Conservation (phyloP, 1,139 yeast species). For the Taphrina flavorubra region DNA sequence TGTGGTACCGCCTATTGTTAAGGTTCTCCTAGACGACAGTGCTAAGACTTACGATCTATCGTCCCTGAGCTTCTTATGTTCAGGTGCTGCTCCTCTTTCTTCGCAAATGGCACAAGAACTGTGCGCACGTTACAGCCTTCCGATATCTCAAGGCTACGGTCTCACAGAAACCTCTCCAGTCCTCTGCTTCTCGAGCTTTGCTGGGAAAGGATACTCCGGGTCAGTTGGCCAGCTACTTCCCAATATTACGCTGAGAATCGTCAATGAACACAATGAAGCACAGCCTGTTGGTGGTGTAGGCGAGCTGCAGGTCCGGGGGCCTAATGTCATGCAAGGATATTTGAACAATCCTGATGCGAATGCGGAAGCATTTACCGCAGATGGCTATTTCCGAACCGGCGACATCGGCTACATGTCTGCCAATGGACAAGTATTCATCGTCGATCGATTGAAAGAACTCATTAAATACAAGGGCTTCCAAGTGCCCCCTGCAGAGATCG, state of each 20-base stretch:
- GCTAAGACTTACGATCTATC: constrained; percentile 49
- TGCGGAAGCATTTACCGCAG: constrained; percentile 59
- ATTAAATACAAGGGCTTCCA: constrained; percentile 75
- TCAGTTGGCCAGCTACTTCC: constrained; percentile 59
- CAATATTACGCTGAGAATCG: constrained; percentile 57
- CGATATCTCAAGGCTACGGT: constrained; percentile 40
- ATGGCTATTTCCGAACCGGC: constrained; percentile 82
- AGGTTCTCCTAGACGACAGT: constrained; percentile 53
- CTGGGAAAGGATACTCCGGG: constrained; percentile 52
- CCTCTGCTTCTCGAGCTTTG: constrained; percentile 45
- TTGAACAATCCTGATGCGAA: constrained; percentile 64
- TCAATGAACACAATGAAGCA: constrained; percentile 57
- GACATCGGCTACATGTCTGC: constrained; percentile 64
- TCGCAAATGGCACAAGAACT: constrained; percentile 47
- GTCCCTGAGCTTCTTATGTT: constrained; percentile 46
- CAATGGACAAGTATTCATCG: constrained; percentile 60
- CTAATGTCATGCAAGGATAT: constrained; percentile 69
- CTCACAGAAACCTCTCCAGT: constrained; percentile 42
- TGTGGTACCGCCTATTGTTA: constrained; percentile 54
- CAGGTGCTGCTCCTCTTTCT: constrained; percentile 55
- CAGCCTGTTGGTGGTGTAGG: constrained; percentile 59
- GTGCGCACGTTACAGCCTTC: constrained; percentile 24
- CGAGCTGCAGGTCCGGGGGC: constrained; percentile 73
- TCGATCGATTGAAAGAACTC: constrained; percentile 73
- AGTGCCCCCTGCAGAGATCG: constrained; percentile 80